These are phyloP conservation scores for Fusarium napiforme DNA, from an alignment of 2,329 filamentous ascomycete genomes.

Conservation along the genomic window DNA sequence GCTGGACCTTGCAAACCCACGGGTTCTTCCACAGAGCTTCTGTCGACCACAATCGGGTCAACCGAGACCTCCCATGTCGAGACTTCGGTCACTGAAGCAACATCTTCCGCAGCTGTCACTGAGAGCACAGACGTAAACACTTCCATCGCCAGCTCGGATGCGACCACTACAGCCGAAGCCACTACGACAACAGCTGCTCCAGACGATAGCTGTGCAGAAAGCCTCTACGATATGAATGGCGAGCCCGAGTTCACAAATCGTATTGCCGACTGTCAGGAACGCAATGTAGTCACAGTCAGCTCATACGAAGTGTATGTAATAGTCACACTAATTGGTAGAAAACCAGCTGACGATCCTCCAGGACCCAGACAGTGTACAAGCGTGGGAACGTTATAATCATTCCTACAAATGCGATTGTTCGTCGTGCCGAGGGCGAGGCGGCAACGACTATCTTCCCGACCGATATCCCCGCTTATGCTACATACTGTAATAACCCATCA, in stretches of 20 bases:
- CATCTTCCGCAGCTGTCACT: neutral
- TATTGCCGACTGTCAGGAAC: rapidly evolving
- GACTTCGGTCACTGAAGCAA: neutral
- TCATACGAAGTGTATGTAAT: neutral
- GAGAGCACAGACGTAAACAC: neutral
- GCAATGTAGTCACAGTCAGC: neutral
- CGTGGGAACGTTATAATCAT: rapidly evolving
- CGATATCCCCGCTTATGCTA: neutral
- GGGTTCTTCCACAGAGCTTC: neutral
- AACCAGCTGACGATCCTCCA: rapidly evolving
- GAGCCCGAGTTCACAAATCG: neutral
- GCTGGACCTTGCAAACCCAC: neutral
- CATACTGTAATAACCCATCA: neutral
- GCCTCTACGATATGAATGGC: neutral
- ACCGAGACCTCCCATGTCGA: neutral
- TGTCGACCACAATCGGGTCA: neutral
- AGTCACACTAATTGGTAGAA: rapidly evolving
- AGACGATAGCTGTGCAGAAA: neutral
- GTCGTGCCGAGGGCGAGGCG: neutral
- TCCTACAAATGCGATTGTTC: neutral
- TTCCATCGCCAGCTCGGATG: neutral
- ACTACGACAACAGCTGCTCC: neutral
- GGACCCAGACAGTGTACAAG: rapidly evolving
- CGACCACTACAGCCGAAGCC: neutral
- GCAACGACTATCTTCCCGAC: neutral